phyloP scores from a whole-genome alignment of 2,329 filamentous ascomycete species.

The Arthrobotrys megalospora region DNA sequence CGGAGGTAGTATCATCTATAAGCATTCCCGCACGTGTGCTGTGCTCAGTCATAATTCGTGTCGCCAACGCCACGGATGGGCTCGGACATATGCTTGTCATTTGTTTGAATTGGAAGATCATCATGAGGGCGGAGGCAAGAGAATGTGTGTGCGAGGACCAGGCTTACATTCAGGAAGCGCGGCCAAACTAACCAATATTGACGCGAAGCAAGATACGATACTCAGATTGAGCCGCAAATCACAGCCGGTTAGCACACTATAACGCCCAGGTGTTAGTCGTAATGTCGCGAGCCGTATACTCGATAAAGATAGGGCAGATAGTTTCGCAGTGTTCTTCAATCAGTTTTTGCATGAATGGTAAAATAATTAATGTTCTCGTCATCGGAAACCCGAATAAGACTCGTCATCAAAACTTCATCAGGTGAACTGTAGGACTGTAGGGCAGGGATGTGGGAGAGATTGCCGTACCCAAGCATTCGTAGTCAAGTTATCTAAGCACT shows the following conservation, averaged over 20 bases:
- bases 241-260: neutral
- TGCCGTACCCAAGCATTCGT: neutral
- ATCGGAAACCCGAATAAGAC: slow-evolving; percentile 82
- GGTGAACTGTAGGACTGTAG: slow-evolving; percentile 26
- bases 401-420: slow-evolving; percentile 79
- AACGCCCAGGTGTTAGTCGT: neutral
- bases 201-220: too few relatives aligned
- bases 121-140: slow-evolving; percentile 7
- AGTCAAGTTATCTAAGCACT: neutral
- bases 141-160: neutral
- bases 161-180: neutral
- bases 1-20: neutral
- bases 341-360: slow-evolving; percentile 81
- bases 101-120: slow-evolving; percentile 63
- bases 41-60: slow-evolving; percentile 63
- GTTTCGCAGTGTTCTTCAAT: slow-evolving; percentile 65
- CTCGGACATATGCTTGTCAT: slow-evolving; percentile 66
- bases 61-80: slow-evolving; percentile 54
- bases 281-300: neutral
- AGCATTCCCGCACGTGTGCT: slow-evolving; percentile 13
- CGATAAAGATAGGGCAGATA: neutral
- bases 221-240: too few relatives aligned
- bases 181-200: too few relatives aligned
- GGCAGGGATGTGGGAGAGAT: neutral
- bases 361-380: slow-evolving; percentile 76